Conservation (phyloP, 2,329 filamentous ascomycete genomes). For the Colletotrichum viniferum region DNA sequence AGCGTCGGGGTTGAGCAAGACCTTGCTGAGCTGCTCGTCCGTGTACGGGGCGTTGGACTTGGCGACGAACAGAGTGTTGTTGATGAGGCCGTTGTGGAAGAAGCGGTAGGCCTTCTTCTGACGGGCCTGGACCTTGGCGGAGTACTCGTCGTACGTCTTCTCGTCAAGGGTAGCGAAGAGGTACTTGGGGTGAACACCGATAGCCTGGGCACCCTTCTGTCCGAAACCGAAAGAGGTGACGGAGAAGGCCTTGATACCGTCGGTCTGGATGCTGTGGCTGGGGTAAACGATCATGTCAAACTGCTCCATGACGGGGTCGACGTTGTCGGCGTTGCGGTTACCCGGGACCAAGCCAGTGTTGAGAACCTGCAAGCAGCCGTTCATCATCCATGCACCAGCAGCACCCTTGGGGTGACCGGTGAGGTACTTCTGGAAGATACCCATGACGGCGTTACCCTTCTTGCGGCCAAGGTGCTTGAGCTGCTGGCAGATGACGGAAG, state of each 20-base stretch:
- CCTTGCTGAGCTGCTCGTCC: slow-evolving; percentile 81
- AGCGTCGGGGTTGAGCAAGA: slow-evolving; percentile 93
- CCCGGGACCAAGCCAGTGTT: slow-evolving; percentile 94
- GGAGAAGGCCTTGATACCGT: slow-evolving; percentile 97
- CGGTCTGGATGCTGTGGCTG: slow-evolving; percentile 92
- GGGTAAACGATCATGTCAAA: slow-evolving; percentile 99
- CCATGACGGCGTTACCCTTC: slow-evolving; percentile 95
- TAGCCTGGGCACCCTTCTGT: slow-evolving; percentile 97
- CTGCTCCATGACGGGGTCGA: slow-evolving; percentile 95
- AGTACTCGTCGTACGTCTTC: slow-evolving; percentile 81
- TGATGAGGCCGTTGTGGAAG: slow-evolving; percentile 98
- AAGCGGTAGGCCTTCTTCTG: slow-evolving; percentile 99
- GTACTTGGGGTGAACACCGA: slow-evolving; percentile 96
- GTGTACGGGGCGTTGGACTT: slow-evolving; percentile 91
- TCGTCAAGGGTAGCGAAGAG: slow-evolving; percentile 93
- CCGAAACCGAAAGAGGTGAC: slow-evolving; percentile 99
- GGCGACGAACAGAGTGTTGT: slow-evolving; percentile 96
- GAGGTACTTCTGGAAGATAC: slow-evolving; percentile 99
- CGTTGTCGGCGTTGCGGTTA: slow-evolving; percentile 97
- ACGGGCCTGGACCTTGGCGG: slow-evolving; percentile 84
- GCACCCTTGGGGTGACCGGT: slow-evolving; percentile 99
- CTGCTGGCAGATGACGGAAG: slow-evolving; percentile 95
- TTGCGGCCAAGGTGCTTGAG: slow-evolving; percentile 91
- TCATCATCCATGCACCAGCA: slow-evolving; percentile 99
- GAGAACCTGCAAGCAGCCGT: slow-evolving; percentile 94